A percentile compares a stretch with the other conserved stretches of the same genome.
phyloP scores from a whole-genome alignment of 352 stramenopile genomes.

The Phytopythium sindhum region DNA sequence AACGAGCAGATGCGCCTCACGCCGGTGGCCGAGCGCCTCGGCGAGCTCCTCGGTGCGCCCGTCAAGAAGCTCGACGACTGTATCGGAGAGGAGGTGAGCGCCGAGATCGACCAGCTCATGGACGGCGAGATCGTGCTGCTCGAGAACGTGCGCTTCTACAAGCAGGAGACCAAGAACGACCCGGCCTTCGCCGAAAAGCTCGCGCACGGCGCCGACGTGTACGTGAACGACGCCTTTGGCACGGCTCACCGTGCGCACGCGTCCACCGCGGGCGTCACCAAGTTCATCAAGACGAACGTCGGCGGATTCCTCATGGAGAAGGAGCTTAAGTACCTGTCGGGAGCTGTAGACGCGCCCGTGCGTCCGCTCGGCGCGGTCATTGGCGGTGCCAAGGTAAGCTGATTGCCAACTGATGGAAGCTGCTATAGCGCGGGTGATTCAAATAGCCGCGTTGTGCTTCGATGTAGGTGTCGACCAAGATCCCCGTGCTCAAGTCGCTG shows the following conservation, averaged over 20 bases:
- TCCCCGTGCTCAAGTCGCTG: constrained; percentile 95
- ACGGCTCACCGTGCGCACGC: constrained; percentile 97
- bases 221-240: constrained; percentile 98
- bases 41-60: constrained; percentile 89
- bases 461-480: constrained; percentile 81
- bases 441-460: not conserved
- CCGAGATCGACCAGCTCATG: constrained; percentile 70
- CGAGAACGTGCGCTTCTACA: constrained; percentile 97
- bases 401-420: not conserved
- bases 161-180: constrained; percentile 50
- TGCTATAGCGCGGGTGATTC: not conserved
- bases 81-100: constrained; percentile 89
- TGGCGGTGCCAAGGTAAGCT: constrained; percentile 92
- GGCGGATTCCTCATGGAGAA: constrained; percentile 97
- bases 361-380: constrained; percentile 95
- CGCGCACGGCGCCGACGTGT: constrained; percentile 91
- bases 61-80: constrained; percentile 95
- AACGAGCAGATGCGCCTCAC: constrained; percentile 81
- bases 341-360: constrained; percentile 85
- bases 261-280: constrained; percentile 96
- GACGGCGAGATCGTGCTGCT: constrained; percentile 93
- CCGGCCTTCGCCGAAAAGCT: constrained; percentile 85
- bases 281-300: constrained; percentile 92
- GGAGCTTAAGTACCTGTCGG: constrained; percentile 95
- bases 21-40: constrained; percentile 92